Base-by-base conservation (phyloP, 257 asterid species). In the Solanum bukasovii region DNA sequence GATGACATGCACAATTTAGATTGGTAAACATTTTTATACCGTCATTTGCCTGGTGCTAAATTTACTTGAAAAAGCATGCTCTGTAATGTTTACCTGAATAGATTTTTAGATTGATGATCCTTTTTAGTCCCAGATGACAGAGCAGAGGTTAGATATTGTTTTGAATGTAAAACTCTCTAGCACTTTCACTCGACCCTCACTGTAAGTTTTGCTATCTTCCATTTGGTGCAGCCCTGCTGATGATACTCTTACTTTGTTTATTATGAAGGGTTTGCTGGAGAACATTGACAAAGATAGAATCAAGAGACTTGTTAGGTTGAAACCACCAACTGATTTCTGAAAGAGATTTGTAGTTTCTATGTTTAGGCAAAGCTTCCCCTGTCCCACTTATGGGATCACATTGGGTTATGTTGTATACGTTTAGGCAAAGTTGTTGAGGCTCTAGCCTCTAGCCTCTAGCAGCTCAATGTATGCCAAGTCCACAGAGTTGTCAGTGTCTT, bases 231-330 rank as follows among this genome's bases (percentile, higher is more conserved):
- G 21, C 38, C n/a, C 12, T 77, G 13, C 84, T 77, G 84, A 71
- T 85, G 27, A 40, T 37, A 29, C 46, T 33, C 44, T 65, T 72
- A 21, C 33, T 25, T 25, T 25, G 23, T 88, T 70, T 74, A 25
- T 61, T 73, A 38, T 86, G 81, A 59, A 92, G 94, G 93, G 94
- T 38, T 68, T 92, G 88, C 87, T 91, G 90, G 94, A 92, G 89
- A 92, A 91, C 91, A 90, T 91, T 5, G 94, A 92, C 63, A 91
- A 85, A 87, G 93, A 92, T n/a, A 90, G 94, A 88, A 92, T 92
- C 78, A 91, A 90, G 73, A 90, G 93, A 88, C 92, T 91, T 12
- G 72, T 91, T 49, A 85, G 94, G 86, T 35, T 90, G 89, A 92
- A 92, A 77, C 92, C 94, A 7, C 94, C 94, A 0, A 91, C 91